Conservation (phyloP, 2,329 filamentous ascomycete genomes). For the Beauveria rudraprayagi region DNA sequence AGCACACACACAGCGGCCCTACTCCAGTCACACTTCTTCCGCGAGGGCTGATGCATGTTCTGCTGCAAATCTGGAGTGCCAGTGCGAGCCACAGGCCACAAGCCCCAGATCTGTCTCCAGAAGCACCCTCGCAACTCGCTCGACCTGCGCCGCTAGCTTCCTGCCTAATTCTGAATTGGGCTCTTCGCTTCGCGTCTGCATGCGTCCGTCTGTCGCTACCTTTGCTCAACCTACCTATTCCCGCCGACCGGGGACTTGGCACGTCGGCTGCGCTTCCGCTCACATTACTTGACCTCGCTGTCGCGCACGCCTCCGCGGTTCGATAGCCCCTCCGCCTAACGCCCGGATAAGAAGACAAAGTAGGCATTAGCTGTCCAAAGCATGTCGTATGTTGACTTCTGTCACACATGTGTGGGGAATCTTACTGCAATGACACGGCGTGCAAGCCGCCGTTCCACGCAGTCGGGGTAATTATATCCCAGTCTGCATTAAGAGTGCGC, state of each 20-base stretch:
- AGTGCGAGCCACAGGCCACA: neutral
- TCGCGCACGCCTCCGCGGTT: neutral
- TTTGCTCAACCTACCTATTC: neutral
- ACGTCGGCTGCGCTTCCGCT: neutral
- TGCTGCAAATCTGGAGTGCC: neutral
- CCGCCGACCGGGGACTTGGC: neutral
- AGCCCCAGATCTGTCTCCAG: constrained; percentile 2
- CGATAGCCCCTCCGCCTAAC: neutral
- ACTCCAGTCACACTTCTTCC: constrained; percentile 1
- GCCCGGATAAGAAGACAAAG: neutral
- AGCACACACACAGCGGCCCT: neutral
- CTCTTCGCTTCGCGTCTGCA: neutral
- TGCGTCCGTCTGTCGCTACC: neutral
- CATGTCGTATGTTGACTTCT: neutral
- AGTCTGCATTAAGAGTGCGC: neutral
- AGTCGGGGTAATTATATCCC: neutral
- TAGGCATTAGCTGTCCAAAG: neutral
- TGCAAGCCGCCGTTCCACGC: constrained; percentile 1
- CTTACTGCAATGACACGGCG: neutral
- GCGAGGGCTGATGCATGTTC: neutral
- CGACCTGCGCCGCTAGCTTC: neutral
- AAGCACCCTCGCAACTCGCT: neutral
- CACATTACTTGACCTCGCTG: neutral
- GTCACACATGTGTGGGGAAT: neutral
- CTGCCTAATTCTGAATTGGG: neutral